Conservation (phyloP, 177 flowering plant genomes). For the Telopea speciosissima region DNA sequence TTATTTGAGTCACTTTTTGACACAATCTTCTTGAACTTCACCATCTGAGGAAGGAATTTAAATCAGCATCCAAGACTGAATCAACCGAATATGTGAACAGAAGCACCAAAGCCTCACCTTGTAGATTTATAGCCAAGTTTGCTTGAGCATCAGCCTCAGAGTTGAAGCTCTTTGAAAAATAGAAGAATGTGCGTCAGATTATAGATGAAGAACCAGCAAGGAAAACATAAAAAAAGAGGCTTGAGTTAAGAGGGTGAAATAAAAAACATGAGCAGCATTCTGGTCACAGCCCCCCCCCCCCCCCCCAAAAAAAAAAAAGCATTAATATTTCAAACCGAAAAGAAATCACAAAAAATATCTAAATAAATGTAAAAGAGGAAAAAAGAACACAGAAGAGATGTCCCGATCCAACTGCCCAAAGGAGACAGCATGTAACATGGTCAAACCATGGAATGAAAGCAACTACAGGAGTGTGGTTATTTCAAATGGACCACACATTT, state of each 20-base stretch:
- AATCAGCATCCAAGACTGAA: neutral
- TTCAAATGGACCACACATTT: no score
- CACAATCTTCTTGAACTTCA: neutral
- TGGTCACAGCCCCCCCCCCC: no score
- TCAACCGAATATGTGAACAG: neutral
- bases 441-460: no score
- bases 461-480: no score
- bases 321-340: no score
- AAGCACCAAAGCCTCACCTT: neutral
- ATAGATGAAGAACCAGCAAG: neutral
- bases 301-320: no score
- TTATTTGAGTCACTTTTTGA: neutral
- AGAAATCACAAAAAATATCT: no score
- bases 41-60: neutral
- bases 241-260: neutral
- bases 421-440: no score
- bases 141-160: neutral
- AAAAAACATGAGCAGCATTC: neutral
- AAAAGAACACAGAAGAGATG: no score
- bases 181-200: neutral
- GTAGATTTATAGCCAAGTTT: neutral
- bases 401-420: no score
- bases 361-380: no score
- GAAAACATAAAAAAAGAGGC: neutral
- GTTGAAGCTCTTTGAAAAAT: neutral